Evolutionary conservation across 345 rosid species (phyloP), one percentile per base, ranked within the genome.

Genomic region (Citropsis articulata): DNA sequence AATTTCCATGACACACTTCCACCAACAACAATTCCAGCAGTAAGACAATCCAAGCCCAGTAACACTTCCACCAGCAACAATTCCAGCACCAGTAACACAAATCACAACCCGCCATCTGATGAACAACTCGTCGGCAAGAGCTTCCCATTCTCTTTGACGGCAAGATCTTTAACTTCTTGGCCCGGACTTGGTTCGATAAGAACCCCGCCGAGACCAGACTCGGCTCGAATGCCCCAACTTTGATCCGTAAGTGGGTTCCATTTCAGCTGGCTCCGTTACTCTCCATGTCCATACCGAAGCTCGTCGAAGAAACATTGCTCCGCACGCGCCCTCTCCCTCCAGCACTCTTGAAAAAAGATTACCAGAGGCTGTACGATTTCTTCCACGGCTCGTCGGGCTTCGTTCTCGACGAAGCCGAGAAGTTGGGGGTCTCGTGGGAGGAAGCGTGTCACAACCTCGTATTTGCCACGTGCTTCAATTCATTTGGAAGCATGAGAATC

Each of bases 401-500:
- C 7, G 65, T 93, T n/a, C 94, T 89, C 38, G 90, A 80, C 16
- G 95, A 93, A 68, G 98, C 97, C 7, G 94, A 90, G 78, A 81
- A 74, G 21, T 18, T 89, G 69, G 97, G 94, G 4, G 78, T 95
- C 70, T 89, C 98, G 5, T 74, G 91, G 7, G 98, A 92, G 21
- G 98, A 95, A 80, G 97, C 98, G 0, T 82, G 90, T 78, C 97
- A 95, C 81, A 95, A 95, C 73, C 80, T 95, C 21, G 55, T 93
- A 38, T 95, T 95, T 86, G 82, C 93, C 78, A 90, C 97, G 33
- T 95, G 98, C 83, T 95, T 95, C 71, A 95, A 95, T 78, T 83
- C 98, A 16, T 93, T 87, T 77, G 98, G 97, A 6, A 98, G 98
- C 22, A 84, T 95, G 86, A 93, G 82, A 48, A 6, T 91, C 25